Evolutionary conservation across 495 filamentous ascomycete genomes (phyloP).

Genomic region (Aspergillus taichungensis): DNA sequence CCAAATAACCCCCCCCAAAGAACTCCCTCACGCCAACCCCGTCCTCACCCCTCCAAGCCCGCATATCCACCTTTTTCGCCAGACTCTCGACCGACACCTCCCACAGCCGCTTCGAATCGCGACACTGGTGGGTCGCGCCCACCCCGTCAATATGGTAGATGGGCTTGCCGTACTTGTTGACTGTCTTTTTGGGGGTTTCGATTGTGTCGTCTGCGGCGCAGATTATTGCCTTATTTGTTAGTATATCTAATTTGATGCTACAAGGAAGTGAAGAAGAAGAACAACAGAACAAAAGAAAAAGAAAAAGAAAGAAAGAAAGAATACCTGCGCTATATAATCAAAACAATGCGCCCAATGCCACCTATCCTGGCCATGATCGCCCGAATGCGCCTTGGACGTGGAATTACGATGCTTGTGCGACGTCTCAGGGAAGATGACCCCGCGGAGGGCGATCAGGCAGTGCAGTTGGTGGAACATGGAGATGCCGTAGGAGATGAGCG

Average conservation of each 20-base stretch:
- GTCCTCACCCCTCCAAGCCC: conserved; percentile 1
- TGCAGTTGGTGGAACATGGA: conserved; percentile 46
- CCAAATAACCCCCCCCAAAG: not conserved
- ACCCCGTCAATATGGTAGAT: conserved; percentile 8
- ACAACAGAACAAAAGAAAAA: too few relatives aligned
- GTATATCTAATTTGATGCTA: too few relatives aligned
- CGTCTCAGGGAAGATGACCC: conserved; percentile 4
- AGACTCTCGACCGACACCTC: conserved; percentile 4
- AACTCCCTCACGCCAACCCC: conserved; percentile 5
- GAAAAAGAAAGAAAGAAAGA: not conserved
- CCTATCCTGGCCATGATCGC: not conserved
- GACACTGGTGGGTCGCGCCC: conserved; percentile 12
- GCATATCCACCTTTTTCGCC: conserved; percentile 1
- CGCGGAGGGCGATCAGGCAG: conserved; percentile 23
- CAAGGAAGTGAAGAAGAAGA: too few relatives aligned
- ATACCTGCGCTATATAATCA: conserved; percentile 15
- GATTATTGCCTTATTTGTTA: conserved; percentile 7
- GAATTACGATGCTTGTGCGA: conserved; percentile 2
- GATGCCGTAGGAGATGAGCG: conserved; percentile 15
- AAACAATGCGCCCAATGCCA: conserved; percentile 16
- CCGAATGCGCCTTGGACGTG: not conserved
- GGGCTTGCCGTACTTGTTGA: conserved; percentile 8
- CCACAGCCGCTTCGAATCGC: conserved; percentile 8
- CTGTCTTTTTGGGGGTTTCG: conserved; percentile 18
- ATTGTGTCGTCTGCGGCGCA: conserved; percentile 18